Conservation (phyloP, 2,329 filamentous ascomycete species). For the Diaporthe destruens region DNA sequence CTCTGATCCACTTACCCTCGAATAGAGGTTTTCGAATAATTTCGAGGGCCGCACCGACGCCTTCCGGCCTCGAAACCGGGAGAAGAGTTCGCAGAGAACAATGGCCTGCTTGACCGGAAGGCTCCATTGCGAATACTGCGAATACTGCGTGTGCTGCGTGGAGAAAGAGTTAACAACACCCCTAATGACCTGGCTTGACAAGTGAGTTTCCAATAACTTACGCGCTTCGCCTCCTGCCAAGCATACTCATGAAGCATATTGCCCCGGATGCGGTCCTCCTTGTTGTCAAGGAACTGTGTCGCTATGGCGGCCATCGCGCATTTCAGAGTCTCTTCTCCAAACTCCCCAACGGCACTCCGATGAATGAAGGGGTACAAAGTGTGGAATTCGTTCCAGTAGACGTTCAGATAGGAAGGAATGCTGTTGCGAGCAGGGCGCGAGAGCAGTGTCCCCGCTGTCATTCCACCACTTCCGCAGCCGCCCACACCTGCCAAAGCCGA, state of each 20-base stretch:
- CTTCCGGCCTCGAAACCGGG: slow-evolving; percentile 66
- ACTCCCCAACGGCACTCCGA: slow-evolving; percentile 57
- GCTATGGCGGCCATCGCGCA: slow-evolving; percentile 71
- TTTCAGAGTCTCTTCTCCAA: slow-evolving; percentile 59
- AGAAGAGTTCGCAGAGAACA: slow-evolving; percentile 67
- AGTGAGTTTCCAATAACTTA: slow-evolving; percentile 52
- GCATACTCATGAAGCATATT: slow-evolving; percentile 65
- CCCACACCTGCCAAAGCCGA: slow-evolving; percentile 50
- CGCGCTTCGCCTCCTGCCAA: slow-evolving; percentile 62
- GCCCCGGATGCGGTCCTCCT: slow-evolving; percentile 64
- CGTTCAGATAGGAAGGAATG: slow-evolving; percentile 63
- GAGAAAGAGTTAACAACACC: too few relatives aligned
- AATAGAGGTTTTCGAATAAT: slow-evolving; percentile 63
- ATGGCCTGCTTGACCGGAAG: slow-evolving; percentile 66
- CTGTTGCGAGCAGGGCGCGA: slow-evolving; percentile 54
- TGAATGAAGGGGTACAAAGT: slow-evolving; percentile 65
- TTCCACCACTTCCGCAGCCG: slow-evolving; percentile 41
- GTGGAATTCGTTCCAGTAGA: slow-evolving; percentile 67
- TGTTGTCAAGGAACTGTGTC: slow-evolving; percentile 62
- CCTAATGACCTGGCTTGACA: neutral
- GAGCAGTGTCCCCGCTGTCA: slow-evolving; percentile 51
- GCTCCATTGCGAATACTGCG: slow-evolving; percentile 63
- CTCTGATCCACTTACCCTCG: slow-evolving; percentile 61
- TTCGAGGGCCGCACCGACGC: slow-evolving; percentile 61
- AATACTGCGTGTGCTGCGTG: slow-evolving; percentile 52